Percentiles rank a stretch among this genome's conserved stretches.
Evolutionary conservation across 306 rosid species (phyloP).

Genomic region (Echinosophora koreensis): DNA sequence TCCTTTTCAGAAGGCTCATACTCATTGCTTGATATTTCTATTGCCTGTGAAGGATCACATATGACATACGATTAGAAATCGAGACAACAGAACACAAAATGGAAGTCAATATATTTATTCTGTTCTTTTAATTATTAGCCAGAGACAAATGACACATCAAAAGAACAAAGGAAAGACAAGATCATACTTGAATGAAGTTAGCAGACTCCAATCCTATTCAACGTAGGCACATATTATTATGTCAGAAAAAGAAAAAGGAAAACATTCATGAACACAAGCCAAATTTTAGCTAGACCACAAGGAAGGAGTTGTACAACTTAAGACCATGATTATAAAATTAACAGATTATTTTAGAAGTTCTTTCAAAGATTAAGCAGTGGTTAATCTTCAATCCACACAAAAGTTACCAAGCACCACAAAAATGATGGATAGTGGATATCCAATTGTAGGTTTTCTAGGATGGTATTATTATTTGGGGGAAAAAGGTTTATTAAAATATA

Average conservation of each 20-base stretch:
- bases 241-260: conserved; percentile 6
- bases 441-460: conserved; percentile 1
- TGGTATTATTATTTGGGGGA: background rate
- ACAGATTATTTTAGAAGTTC: background rate
- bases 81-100: conserved; percentile 14
- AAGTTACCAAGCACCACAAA: conserved; percentile 7
- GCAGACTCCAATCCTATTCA: conserved; percentile 23
- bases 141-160: conserved; percentile 28
- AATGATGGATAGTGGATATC: background rate
- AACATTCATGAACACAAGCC: conserved; percentile 2
- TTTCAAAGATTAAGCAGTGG: conserved; percentile 33
- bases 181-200: conserved; percentile 18
- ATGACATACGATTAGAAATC: conserved; percentile 7
- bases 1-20: conserved; percentile 90
- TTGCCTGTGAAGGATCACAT: conserved; percentile 64
- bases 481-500: background rate
- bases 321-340: conserved; percentile 36
- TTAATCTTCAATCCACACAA: conserved; percentile 20
- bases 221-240: conserved; percentile 19
- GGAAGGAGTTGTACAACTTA: conserved; percentile 5
- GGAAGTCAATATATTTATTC: conserved; percentile 7
- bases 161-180: conserved; percentile 22
- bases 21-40: conserved; percentile 92
- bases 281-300: conserved; percentile 33
- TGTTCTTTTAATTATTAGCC: conserved; percentile 12